phyloP scores from a whole-genome alignment of 495 filamentous ascomycete species.

The Annulohypoxylon moriforme region DNA sequence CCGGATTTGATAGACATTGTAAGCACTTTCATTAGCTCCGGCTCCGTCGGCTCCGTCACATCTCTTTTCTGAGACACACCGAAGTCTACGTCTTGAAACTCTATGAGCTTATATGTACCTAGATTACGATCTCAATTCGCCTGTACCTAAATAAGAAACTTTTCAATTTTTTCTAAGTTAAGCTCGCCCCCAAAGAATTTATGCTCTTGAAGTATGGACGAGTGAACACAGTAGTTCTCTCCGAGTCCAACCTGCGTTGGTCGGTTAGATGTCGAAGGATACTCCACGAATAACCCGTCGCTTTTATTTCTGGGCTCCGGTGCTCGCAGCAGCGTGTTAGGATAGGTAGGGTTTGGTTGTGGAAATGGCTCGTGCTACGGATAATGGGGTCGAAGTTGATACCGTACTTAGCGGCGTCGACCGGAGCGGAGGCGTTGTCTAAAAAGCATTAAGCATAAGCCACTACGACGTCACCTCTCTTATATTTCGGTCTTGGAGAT shows the following conservation, averaged over 20 bases:
- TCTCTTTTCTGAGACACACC: not conserved
- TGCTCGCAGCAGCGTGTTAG: slow-evolving; percentile 26
- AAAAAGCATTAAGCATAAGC: not conserved
- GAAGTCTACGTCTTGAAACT: not conserved
- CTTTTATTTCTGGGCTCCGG: slow-evolving; percentile 32
- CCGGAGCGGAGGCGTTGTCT: not conserved
- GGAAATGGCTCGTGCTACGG: slow-evolving; percentile 37
- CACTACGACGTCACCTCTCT: no score
- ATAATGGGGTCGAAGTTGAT: slow-evolving; percentile 31
- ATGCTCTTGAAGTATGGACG: not conserved
- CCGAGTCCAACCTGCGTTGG: slow-evolving; percentile 25
- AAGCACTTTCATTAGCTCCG: not conserved
- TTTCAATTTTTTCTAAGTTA: no score
- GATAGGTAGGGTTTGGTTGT: slow-evolving; percentile 38
- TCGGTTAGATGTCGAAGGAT: slow-evolving; percentile 24
- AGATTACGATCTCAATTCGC: not conserved
- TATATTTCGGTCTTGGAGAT: no score
- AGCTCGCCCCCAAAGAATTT: no score
- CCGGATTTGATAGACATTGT: not conserved
- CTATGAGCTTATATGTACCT: no score
- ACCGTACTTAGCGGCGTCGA: slow-evolving; percentile 5
- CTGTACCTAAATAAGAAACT: no score
- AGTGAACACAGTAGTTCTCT: slow-evolving; percentile 18
- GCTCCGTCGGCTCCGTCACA: not conserved
- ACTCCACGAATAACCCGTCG: slow-evolving; percentile 37